phyloP scores from a whole-genome alignment of 1,284 basidiomycete genomes.

The Neotropicomus parvogracilis region DNA sequence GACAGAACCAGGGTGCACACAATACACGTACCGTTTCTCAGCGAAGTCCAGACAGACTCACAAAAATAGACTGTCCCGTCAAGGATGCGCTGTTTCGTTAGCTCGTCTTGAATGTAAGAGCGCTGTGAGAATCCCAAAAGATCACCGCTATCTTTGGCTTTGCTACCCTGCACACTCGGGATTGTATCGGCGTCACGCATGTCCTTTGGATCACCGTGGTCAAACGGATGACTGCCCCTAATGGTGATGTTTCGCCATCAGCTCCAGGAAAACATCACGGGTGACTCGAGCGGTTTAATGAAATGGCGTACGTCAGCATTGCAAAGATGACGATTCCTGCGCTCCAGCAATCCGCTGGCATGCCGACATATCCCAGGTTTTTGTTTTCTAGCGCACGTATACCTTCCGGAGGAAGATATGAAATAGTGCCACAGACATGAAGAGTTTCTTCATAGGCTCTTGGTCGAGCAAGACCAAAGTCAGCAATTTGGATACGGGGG shows the following conservation, averaged over 20 bases:
- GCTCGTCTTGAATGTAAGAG: constrained; percentile 50
- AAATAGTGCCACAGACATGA: constrained; percentile 78
- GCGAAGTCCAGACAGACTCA: constrained; percentile 47
- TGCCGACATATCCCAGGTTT: constrained; percentile 68
- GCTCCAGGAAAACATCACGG: constrained; percentile 1
- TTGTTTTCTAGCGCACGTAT: constrained; percentile 71
- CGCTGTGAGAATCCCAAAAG: constrained; percentile 42
- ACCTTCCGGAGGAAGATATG: constrained; percentile 82
- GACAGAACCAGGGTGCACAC: not conserved
- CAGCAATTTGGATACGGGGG: constrained; percentile 78
- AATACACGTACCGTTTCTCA: constrained; percentile 55
- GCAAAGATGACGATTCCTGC: constrained; percentile 75
- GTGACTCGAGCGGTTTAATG: not conserved
- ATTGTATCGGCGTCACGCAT: constrained; percentile 14
- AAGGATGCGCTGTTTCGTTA: constrained; percentile 66
- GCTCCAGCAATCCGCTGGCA: constrained; percentile 84
- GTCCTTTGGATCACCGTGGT: constrained; percentile 44
- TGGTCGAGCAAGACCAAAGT: constrained; percentile 84
- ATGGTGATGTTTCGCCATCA: constrained; percentile 10
- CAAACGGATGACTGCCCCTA: constrained; percentile 74
- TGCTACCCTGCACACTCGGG: constrained; percentile 7
- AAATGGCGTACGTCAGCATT: constrained; percentile 66
- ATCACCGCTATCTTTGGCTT: constrained; percentile 22
- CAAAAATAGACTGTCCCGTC: constrained; percentile 56
- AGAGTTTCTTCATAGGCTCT: constrained; percentile 73